Evolutionary conservation across 768 basidiomycete species (phyloP), one percentile per base, ranked within the genome.

Genomic region (Chalciporus pseudorubinellus): DNA sequence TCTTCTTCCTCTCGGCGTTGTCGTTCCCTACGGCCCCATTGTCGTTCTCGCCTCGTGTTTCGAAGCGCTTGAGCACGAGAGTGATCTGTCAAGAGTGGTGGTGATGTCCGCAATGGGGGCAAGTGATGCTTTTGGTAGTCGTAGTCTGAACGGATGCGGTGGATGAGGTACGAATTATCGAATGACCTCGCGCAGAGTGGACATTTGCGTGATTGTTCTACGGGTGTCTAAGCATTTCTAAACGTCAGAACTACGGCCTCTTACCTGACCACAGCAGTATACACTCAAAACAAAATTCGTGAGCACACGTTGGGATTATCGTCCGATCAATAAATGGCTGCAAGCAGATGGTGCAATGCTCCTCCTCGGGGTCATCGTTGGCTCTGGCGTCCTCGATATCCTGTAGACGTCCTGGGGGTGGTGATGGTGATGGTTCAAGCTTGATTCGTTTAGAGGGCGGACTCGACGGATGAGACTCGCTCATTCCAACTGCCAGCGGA

Each of bases 221-320:
- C 6, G 6, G 6, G 6, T 10, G 14, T 31, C 5, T 39, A 7
- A 47, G 38, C 28, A n/a, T 40, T 22, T 2, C 7, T 22, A 5
- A 19, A 31, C 13, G 19, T 19, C 8, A 40, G 19, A 34, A 24
- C 21, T 28, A 10, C 14, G 12, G 21, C 19, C n/a, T 71, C 79
- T 58, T 53, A 89, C 89, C 85, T 47, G 88, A 80, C 94, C 93
- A 95, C 1, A 93, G 70, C 42, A 87, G 72, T 20, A 97, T 76
- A 66, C 94, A 98, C 50, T 91, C 89, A 58, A 95, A 95, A 62
- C 94, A 98, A 63, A 95, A 95, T 62, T 90, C 88, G 73, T 98
- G 94, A 2, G 90, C 88, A 68, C 94, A 97, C 8, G 75, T 77
- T 1, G 92, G 90, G 21, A 95, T 74, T 34, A 95, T 78, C 0